Evolutionary conservation across 768 basidiomycete species (phyloP).

Genomic region (Russula vinacea): DNA sequence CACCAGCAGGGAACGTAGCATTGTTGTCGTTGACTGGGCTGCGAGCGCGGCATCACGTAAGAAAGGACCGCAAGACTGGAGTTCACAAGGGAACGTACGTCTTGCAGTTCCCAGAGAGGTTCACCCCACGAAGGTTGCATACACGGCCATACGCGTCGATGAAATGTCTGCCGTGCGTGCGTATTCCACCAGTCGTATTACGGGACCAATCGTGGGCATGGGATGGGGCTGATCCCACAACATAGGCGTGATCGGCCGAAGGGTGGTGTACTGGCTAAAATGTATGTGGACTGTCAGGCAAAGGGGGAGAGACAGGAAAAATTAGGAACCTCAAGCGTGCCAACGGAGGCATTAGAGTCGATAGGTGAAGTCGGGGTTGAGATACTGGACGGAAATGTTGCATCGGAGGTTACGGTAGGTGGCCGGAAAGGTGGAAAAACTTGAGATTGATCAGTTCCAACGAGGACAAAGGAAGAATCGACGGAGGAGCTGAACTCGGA

Average conservation of each 20-base stretch:
- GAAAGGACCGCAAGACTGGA: neutral
- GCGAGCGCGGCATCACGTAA: conserved; percentile 8
- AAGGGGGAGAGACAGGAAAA: neutral
- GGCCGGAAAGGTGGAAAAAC: conserved; percentile 13
- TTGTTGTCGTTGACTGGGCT: conserved; percentile 72
- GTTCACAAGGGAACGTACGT: conserved; percentile 48
- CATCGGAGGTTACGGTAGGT: conserved; percentile 17
- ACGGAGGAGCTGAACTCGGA: conserved; percentile 7
- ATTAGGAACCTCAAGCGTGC: conserved; percentile 14
- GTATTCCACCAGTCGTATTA: conserved; percentile 54
- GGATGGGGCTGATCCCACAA: conserved; percentile 46
- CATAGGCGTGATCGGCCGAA: conserved; percentile 45
- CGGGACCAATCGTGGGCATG: conserved; percentile 76
- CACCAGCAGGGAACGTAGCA: conserved; percentile 62
- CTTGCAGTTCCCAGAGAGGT: conserved; percentile 81
- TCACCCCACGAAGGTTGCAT: conserved; percentile 78
- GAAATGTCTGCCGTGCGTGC: conserved; percentile 72
- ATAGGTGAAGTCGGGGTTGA: conserved; percentile 24
- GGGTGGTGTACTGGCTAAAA: conserved; percentile 41
- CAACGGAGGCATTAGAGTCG: conserved; percentile 19
- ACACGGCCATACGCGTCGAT: conserved; percentile 78
- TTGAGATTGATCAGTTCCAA: conserved; percentile 21
- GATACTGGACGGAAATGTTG: conserved; percentile 24
- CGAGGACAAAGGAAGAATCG: conserved; percentile 21
- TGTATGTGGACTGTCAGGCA: neutral